Evolutionary conservation across 805 yeast genomes (phyloP), one percentile per base, ranked within the genome.

Genomic region (Jamesozyma hellenica): DNA sequence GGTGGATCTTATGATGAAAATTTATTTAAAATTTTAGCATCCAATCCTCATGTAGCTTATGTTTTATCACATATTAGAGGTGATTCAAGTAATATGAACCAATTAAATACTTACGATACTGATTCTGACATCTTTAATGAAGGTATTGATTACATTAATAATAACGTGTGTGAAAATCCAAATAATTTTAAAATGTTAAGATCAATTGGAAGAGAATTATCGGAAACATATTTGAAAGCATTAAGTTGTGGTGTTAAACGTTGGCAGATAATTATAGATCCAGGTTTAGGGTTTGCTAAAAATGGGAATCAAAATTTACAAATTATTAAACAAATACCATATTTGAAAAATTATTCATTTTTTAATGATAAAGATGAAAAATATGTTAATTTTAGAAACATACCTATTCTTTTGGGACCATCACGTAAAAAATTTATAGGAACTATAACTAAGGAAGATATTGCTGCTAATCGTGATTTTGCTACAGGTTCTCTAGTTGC

Each of bases 251-350:
- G 95, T 4, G 75, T 90, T 1, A 67, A 70, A 42, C 77, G 90
- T 59, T 92, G 96, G 95, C 97, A 92, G 61, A 65, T 92, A 3
- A 76, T 92, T 14, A 53, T 87, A 4, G 99, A 92, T 56, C 98
- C 99, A 0, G 98, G 98, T 2, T 63, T 92, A 32, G 98, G 99
- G 2, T 92, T 92, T 61, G 96, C 97, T n/a, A 92, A 92, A 58
- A 71, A 70, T 39, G 50, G 71, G n/a, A 48, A 56, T 7, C 95
- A 88, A 53, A 90, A 88, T 57, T 48, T 88, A 26, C 69, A 70
- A 17, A 50, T 86, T 1, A 68, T 92, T 23, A 71, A 75, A 44
- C 67, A 74, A 15, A 47, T 68, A 43, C 72, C 61, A 36, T 49
- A 44, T 25, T 58, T 66, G 51, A 79, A 79, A 53, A 60, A 64